Base-by-base conservation (phyloP, 805 yeast species). In the Starmerella vitae region DNA sequence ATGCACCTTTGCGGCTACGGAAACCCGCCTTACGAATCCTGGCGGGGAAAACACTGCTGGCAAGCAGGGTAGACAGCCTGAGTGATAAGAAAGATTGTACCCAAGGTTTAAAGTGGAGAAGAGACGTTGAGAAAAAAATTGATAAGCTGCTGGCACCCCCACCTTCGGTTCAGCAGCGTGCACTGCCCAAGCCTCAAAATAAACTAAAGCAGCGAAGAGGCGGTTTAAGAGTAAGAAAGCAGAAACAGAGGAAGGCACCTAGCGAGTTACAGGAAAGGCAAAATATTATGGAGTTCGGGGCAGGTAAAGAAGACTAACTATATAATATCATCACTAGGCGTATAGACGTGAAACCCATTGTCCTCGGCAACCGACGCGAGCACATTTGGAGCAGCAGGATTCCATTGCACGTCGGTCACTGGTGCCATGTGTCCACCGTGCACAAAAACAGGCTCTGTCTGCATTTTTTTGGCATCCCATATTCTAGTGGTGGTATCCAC, bases 341-440 rank as follows among this genome's bases (percentile, higher is more conserved):
- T 72, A 93, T 94, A 86, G 2, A 85, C 58, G 45, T 86, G 95
- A n/a, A 85, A 61, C 1, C 86, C 72, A 54, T 86, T 86, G 53
- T 86, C 95, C 51, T 79, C 84, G 0, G 83, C 74, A 4, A 80
- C 88, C 51, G 84, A 75, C 3, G 83, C 76, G 27, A 84, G 46
- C 68, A 78, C 66, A 71, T 78, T 71, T 3, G 74, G 71, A 41
- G 73, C 80, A 42, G 74, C 74, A 0, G 74, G 70, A 41, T 81
- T 79, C 96, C 96, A 86, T 25, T 74, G 68, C 21, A 84, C 60
- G 50, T 85, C 96, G 47, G 78, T 80, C 3, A 86, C 82, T 3
- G 88, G 85, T n/a, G 78, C 63, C 70, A 78, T 69, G 57, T 86
- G 97, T 0, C 96, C 96, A 3, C 76, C 78, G 58, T 86, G 97